Base-by-base conservation (phyloP, 768 basidiomycete species). In the Phanerodontia chrysosporium region DNA sequence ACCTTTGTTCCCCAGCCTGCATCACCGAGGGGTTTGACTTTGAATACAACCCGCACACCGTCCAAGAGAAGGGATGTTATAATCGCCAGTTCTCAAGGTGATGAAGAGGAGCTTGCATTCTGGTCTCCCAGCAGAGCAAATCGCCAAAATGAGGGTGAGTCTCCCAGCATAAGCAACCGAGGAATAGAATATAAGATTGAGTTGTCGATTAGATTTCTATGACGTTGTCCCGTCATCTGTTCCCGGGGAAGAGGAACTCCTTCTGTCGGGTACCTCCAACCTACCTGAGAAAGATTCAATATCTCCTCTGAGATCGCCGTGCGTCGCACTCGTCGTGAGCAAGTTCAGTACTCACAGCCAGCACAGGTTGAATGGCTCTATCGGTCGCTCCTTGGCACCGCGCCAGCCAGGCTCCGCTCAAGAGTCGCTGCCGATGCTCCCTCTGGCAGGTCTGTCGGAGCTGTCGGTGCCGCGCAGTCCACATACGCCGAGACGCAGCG, bases 41-140 rank as follows among this genome's bases (percentile, higher is more conserved):
- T 67, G 1, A 18, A 3, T 67, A 64, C 3, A 66, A 65, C 45
- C 57, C 62, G 3, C 61, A 67, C 30, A 62, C 64, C 21, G 18
- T 64, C 42, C 52, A 59, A 21, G 5, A 27, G 9, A 18, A 51
- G 46, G 42, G 28, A 21, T 22, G 44, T 27, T 14, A 30, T 46
- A 2, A 45, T 56, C 9, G 29, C 55, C 1, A 54, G 58, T 22
- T 30, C 54, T 14, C 53, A 58, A n/a, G 35, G 18, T 32, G 29
- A 54, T 35, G 58, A 59, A 30, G 39, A 51, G 5, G 49, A 51
- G 29, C 29, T 51, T 2, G 16, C 14, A 22, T 51, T 51, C n/a
- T n/a, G 28, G n/a, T 51, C 49, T 32, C 49, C 49, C 22, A 29
- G 49, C 14, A 42, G 18, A 42, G 4, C 4, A 4, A 42, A 18